Percentiles rank a stretch among this genome's conserved stretches.
phyloP scores from a whole-genome alignment of 148 eudicot species.

The Rhododendron ferrugineum region DNA sequence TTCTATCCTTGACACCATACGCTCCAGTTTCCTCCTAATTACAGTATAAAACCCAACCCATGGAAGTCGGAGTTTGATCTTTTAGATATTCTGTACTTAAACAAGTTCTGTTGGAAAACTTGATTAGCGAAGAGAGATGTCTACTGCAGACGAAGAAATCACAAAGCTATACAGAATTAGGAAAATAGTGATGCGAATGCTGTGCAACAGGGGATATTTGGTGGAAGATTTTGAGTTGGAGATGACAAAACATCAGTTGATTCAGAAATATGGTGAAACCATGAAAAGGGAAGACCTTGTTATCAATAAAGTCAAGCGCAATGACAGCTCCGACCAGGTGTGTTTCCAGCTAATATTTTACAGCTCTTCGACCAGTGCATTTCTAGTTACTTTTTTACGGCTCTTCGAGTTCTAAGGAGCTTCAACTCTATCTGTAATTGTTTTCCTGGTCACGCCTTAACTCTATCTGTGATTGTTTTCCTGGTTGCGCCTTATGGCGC shows the following conservation, averaged over 20 bases:
- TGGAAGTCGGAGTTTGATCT: not conserved
- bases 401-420: not conserved
- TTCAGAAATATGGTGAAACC: slow-evolving; percentile 55
- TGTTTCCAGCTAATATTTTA: not conserved
- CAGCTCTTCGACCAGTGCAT: not conserved
- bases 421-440: not conserved
- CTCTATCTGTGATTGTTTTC: too few species aligned
- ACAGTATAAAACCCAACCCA: not conserved
- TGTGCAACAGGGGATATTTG: slow-evolving; percentile 55
- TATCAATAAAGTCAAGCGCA: slow-evolving; percentile 41
- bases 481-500: not conserved
- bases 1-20: not conserved
- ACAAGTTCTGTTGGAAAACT: not conserved
- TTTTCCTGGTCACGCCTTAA: not conserved
- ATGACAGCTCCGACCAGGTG: slow-evolving; percentile 62
- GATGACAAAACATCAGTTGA: slow-evolving; percentile 47
- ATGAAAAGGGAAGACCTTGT: slow-evolving; percentile 71
- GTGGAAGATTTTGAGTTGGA: slow-evolving; percentile 20
- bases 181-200: slow-evolving; percentile 65
- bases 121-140: not conserved
- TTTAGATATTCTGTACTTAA: not conserved
- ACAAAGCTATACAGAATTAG: slow-evolving; percentile 45
- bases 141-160: too few species aligned
- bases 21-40: not conserved
- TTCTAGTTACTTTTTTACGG: not conserved